Evolutionary conservation across 2,329 filamentous ascomycete genomes (phyloP).

Genomic region (Trematosphaeria pertusa): DNA sequence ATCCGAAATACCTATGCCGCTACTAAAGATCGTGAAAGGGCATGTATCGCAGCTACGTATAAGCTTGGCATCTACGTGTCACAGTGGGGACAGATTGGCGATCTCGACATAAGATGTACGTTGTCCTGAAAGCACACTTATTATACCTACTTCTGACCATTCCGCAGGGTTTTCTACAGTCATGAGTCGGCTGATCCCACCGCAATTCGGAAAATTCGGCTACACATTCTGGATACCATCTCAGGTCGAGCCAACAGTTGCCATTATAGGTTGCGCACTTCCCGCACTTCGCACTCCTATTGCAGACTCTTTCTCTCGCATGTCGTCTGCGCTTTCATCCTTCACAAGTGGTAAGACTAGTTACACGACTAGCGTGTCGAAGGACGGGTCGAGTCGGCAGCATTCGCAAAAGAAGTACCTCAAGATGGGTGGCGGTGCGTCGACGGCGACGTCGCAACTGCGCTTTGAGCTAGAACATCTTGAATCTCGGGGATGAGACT

Average conservation of each 20-base stretch:
- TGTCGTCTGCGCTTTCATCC: too few relatives aligned
- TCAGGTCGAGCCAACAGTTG: slow-evolving; percentile 32
- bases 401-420: too few relatives aligned
- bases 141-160: not conserved
- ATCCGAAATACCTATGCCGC: too few relatives aligned
- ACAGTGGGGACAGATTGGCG: slow-evolving; percentile 9
- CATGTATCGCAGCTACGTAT: slow-evolving; percentile 29
- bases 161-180: slow-evolving; percentile 15
- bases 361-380: too few relatives aligned
- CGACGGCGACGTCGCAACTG: too few relatives aligned
- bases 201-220: slow-evolving; percentile 34
- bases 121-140: not conserved
- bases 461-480: too few relatives aligned
- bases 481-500: too few relatives aligned
- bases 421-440: too few relatives aligned
- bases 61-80: slow-evolving; percentile 27
- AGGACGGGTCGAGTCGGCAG: too few relatives aligned
- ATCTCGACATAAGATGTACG: slow-evolving; percentile 25
- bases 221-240: slow-evolving; percentile 36
- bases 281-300: slow-evolving; percentile 24
- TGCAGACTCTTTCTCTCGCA: too few relatives aligned
- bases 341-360: too few relatives aligned
- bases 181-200: slow-evolving; percentile 26
- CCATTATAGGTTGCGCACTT: slow-evolving; percentile 32
- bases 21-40: too few relatives aligned